Evolutionary conservation across 306 rosid species (phyloP).

Genomic region (Mimosa bimucronata): DNA sequence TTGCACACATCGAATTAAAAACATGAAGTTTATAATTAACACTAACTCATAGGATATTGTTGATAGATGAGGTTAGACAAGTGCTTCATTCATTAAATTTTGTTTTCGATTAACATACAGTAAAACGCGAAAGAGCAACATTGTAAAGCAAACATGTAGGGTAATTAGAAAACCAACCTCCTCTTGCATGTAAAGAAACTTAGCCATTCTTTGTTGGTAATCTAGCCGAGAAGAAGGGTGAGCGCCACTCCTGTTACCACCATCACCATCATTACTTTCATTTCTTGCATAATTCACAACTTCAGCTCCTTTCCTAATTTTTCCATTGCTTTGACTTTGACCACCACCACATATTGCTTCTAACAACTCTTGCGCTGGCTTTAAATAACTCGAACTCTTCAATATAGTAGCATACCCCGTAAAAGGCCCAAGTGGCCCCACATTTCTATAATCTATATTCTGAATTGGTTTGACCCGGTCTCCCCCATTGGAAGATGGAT

Average conservation of each 20-base stretch:
- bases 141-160: background rate
- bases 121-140: background rate
- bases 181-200: constrained; percentile 78
- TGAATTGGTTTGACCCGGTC: too few relatives aligned
- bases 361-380: constrained; percentile 70
- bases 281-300: constrained; percentile 19
- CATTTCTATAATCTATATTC: constrained; percentile 35
- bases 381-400: constrained; percentile 75
- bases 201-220: constrained; percentile 75
- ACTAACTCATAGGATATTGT: too few relatives aligned
- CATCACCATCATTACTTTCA: constrained; percentile 46
- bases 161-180: constrained; percentile 68
- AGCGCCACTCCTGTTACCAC: constrained; percentile 57
- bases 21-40: background rate
- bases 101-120: background rate
- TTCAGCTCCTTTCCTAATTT: constrained; percentile 24
- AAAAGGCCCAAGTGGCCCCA: constrained; percentile 95
- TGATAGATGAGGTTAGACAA: too few relatives aligned
- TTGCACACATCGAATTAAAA: background rate
- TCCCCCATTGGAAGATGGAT: constrained; percentile 21
- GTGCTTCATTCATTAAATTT: too few relatives aligned
- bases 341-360: constrained; percentile 56
- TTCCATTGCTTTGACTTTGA: constrained; percentile 23
- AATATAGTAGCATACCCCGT: constrained; percentile 88
- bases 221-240: constrained; percentile 62